Conservation (phyloP, 371 early-diverging fungal species). For the Smittium mucronatum region DNA sequence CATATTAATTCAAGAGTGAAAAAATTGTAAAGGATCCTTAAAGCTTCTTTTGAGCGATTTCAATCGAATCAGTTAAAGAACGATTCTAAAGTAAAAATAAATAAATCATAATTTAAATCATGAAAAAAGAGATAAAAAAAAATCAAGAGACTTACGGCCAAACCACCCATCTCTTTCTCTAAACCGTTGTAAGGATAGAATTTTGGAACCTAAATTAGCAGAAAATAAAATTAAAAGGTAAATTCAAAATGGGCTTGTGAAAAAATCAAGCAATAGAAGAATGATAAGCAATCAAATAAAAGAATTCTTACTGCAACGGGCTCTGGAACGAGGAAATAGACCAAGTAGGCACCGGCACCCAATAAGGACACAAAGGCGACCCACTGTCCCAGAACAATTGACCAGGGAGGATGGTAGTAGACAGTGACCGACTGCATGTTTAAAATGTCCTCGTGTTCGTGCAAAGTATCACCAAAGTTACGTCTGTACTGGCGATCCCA, state of each 20-base stretch:
- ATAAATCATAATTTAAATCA: too few relatives aligned
- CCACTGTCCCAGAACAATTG: conserved; percentile 26
- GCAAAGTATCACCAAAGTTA: conserved; percentile 32
- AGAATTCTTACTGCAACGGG: conserved; percentile 20
- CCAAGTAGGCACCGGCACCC: conserved; percentile 23
- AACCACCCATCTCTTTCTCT: conserved; percentile 29
- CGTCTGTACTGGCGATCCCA: conserved; percentile 34
- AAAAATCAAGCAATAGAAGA: neutral
- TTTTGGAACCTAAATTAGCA: conserved; percentile 12
- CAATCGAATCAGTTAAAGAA: conserved; percentile 21
- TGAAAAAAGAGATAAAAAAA: neutral
- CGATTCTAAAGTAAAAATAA: conserved; percentile 15
- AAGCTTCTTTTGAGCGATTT: conserved; percentile 17
- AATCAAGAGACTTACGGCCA: conserved; percentile 14
- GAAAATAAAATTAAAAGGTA: conserved; percentile 15
- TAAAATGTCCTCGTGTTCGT: conserved; percentile 31
- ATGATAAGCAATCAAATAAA: neutral
- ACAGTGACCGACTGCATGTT: conserved; percentile 28
- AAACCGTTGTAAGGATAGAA: conserved; percentile 21
- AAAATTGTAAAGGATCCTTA: neutral
- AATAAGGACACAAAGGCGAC: conserved; percentile 20
- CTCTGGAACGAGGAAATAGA: conserved; percentile 17
- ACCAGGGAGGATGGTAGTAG: conserved; percentile 27
- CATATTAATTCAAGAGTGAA: too few relatives aligned
- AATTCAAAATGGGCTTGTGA: neutral